Evolutionary conservation across 441 rosid genomes (phyloP).

Genomic region (Aleurites moluccanus): DNA sequence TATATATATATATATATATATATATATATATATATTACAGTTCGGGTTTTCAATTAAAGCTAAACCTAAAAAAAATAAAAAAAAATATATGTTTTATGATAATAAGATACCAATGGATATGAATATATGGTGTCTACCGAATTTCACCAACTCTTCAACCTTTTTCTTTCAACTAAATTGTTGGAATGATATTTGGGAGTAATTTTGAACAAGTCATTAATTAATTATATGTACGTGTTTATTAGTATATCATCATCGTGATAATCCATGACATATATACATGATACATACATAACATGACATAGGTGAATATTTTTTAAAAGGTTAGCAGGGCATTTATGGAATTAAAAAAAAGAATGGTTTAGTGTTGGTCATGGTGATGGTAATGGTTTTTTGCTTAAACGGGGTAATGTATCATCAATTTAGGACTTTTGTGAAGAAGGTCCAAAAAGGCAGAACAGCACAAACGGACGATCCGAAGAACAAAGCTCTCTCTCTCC

Average conservation of each 20-base stretch:
- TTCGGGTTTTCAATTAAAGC: no score
- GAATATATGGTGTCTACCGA: background rate
- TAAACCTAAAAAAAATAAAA: no score
- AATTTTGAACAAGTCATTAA: background rate
- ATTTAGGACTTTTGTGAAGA: conserved; percentile 22
- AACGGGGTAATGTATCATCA: conserved; percentile 8
- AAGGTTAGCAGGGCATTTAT: background rate
- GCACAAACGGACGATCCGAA: conserved; percentile 47
- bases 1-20: no score
- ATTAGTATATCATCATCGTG: background rate
- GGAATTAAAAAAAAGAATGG: background rate
- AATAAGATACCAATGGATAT: no score
- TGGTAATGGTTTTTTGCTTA: background rate
- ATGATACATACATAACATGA: background rate
- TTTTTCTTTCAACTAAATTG: background rate
- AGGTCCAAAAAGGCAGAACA: conserved; percentile 35
- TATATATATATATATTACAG: no score
- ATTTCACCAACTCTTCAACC: conserved; percentile 11
- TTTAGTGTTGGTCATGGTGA: background rate
- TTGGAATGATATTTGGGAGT: background rate
- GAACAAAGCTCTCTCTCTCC: conserved; percentile 17
- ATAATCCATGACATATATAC: background rate
- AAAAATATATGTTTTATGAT: no score
- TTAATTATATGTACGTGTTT: background rate
- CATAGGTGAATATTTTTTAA: background rate